Percentiles rank a stretch among this genome's conserved stretches.
Conservation (phyloP, 306 rosid species). For the Cucurbita argyrosperma region DNA sequence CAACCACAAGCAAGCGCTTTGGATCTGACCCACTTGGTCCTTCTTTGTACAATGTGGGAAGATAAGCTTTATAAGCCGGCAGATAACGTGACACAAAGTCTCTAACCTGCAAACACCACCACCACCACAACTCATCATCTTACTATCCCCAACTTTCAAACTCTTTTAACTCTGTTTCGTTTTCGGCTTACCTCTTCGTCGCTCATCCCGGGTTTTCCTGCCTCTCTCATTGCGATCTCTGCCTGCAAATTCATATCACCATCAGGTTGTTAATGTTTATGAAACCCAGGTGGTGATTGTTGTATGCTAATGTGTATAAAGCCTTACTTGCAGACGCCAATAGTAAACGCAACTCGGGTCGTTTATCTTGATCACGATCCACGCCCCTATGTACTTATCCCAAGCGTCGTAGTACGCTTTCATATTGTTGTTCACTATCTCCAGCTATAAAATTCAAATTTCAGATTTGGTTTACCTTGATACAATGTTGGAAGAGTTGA, state of each 20-base stretch:
- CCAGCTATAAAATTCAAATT: constrained; percentile 35
- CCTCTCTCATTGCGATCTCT: constrained; percentile 96
- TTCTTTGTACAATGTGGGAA: constrained; percentile 74
- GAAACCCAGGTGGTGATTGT: not conserved
- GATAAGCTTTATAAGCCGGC: constrained; percentile 88
- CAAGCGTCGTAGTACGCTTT: constrained; percentile 80
- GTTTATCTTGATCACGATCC: constrained; percentile 82
- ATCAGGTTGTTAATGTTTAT: not conserved
- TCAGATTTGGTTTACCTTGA: not conserved
- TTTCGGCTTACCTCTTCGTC: constrained; percentile 57
- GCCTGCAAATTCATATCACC: constrained; percentile 42
- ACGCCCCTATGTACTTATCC: constrained; percentile 69
- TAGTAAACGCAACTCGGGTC: constrained; percentile 72
- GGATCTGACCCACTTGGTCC: constrained; percentile 85
- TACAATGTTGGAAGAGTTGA: not conserved
- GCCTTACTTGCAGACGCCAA: constrained; percentile 76
- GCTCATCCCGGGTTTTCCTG: constrained; percentile 85
- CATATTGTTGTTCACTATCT: constrained; percentile 54
- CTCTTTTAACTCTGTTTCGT: not conserved
- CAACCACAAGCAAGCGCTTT: constrained; percentile 43
- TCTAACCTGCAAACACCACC: constrained; percentile 34
- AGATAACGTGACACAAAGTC: constrained; percentile 90
- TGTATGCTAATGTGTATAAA: not conserved
- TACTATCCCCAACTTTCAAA: not conserved
- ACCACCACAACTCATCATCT: constrained; percentile 5